These are phyloP conservation scores for Scheffersomyces lignosus DNA, from an alignment of 805 yeast genomes.

Conservation along the genomic window DNA sequence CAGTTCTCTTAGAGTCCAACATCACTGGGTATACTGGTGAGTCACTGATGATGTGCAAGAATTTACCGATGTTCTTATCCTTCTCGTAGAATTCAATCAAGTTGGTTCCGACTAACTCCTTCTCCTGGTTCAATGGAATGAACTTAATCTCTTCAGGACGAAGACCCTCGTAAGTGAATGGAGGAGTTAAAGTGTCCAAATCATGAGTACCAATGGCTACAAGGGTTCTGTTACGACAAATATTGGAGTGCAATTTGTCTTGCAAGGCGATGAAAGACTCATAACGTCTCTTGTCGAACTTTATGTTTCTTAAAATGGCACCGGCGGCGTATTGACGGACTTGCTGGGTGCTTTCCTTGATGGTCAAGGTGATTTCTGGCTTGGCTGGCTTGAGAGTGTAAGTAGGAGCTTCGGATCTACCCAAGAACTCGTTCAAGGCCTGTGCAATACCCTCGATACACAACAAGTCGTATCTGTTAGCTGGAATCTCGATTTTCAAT, in stretches of 20 bases:
- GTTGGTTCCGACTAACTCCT: slow-evolving; percentile 69
- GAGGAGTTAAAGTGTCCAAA: slow-evolving; percentile 72
- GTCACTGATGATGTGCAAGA: slow-evolving; percentile 81
- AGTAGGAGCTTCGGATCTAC: slow-evolving; percentile 61
- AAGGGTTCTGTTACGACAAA: slow-evolving; percentile 95
- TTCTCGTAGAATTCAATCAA: slow-evolving; percentile 87
- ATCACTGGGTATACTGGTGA: slow-evolving; percentile 91
- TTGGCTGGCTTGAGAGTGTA: slow-evolving; percentile 62
- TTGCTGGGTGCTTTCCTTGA: slow-evolving; percentile 69
- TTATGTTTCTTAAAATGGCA: slow-evolving; percentile 85
- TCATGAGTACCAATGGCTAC: slow-evolving; percentile 99
- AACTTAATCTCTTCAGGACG: slow-evolving; percentile 75
- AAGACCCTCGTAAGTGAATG: slow-evolving; percentile 85
- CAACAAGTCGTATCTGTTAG: slow-evolving; percentile 96
- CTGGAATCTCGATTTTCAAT: slow-evolving; percentile 94
- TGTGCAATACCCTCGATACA: slow-evolving; percentile 98
- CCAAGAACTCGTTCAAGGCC: slow-evolving; percentile 88
- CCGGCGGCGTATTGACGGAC: slow-evolving; percentile 94
- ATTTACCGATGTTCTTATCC: slow-evolving; percentile 88
- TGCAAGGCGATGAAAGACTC: slow-evolving; percentile 94
- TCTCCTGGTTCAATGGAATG: slow-evolving; percentile 70
- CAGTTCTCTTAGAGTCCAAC: slow-evolving; percentile 70
- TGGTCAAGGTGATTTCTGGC: slow-evolving; percentile 64
- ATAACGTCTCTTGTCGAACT: slow-evolving; percentile 80
- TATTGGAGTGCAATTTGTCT: slow-evolving; percentile 91